phyloP scores from a whole-genome alignment of 768 basidiomycete genomes.

The Mycena haematopus region DNA sequence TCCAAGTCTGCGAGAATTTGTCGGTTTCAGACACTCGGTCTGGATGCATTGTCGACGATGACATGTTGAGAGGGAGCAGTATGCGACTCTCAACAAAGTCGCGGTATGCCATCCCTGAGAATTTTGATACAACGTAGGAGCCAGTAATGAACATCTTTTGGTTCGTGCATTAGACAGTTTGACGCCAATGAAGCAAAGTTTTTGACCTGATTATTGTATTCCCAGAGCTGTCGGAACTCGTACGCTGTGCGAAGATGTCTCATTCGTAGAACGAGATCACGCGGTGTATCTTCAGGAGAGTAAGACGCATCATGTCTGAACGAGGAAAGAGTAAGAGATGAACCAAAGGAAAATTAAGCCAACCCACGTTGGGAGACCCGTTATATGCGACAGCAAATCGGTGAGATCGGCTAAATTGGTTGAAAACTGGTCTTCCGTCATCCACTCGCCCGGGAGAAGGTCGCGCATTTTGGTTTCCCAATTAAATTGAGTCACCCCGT shows the following conservation, averaged over 20 bases:
- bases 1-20: not conserved
- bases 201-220: not conserved
- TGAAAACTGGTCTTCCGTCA: slow-evolving; percentile 47
- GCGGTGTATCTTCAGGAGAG: not conserved
- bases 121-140: not conserved
- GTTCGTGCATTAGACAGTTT: not conserved
- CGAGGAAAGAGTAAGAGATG: not conserved
- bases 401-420: slow-evolving; percentile 41
- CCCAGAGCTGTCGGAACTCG: not conserved
- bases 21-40: not conserved
- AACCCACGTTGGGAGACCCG: not conserved
- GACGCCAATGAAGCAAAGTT: not conserved
- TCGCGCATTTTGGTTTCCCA: slow-evolving; percentile 46
- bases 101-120: not conserved
- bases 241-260: not conserved
- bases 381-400: slow-evolving; percentile 30
- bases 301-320: not conserved
- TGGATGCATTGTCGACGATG: not conserved
- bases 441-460: slow-evolving; percentile 48
- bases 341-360: not conserved
- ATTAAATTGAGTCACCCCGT: slow-evolving; percentile 35
- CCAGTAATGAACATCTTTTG: not conserved
- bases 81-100: not conserved
- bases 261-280: not conserved
- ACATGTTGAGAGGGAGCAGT: not conserved